Evolutionary conservation across 2,329 filamentous ascomycete species (phyloP).

Genomic region (Westerdykella sp.): DNA sequence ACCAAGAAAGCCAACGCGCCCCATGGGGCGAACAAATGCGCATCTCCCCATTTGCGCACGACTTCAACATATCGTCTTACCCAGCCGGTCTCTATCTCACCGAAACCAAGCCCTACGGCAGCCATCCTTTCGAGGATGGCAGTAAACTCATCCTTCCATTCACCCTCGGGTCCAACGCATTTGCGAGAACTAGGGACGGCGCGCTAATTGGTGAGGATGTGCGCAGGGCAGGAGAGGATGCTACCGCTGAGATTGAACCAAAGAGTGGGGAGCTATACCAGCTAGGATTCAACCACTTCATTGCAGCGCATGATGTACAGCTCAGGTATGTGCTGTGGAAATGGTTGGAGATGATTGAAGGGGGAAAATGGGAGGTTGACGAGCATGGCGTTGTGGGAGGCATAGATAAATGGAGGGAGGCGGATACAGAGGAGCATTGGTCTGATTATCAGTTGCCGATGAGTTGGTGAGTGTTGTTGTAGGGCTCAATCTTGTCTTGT

Average conservation of each 20-base stretch:
- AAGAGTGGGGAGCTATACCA: no score
- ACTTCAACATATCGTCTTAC: background rate
- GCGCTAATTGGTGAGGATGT: conserved; percentile 1
- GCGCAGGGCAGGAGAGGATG: no score
- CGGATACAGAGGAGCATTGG: background rate
- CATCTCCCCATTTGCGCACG: background rate
- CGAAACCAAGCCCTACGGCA: conserved; percentile 2
- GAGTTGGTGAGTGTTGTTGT: no score
- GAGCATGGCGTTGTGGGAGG: conserved; percentile 4
- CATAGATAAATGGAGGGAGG: conserved; percentile 6
- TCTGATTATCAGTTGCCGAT: conserved; percentile 1
- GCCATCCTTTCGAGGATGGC: conserved; percentile 7
- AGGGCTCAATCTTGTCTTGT: no score
- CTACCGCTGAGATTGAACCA: no score
- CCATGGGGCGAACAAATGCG: conserved; percentile 6
- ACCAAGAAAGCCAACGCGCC: conserved; percentile 1
- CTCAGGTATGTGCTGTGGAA: conserved; percentile 5
- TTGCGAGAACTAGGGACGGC: conserved; percentile 7
- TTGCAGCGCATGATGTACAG: no score
- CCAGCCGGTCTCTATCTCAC: background rate
- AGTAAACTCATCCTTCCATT: conserved; percentile 6
- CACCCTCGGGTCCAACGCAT: conserved; percentile 5
- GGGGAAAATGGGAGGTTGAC: conserved; percentile 6
- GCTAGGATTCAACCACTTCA: no score
- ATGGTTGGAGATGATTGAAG: conserved; percentile 6